phyloP scores from a whole-genome alignment of 176 grass and related monocot genomes.

The Ampelocalamus luodianensis region DNA sequence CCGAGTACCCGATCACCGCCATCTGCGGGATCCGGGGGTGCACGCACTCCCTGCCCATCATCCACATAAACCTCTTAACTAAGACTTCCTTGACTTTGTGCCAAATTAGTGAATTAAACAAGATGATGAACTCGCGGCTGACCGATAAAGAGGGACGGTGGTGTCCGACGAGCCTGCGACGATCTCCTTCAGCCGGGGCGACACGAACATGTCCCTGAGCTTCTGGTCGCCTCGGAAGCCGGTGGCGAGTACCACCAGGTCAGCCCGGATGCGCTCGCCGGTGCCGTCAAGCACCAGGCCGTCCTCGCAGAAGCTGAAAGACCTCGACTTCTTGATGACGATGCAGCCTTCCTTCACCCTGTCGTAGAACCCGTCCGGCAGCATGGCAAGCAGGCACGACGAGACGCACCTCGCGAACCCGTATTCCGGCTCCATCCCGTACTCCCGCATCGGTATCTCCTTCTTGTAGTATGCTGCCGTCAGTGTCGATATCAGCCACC shows the following conservation, averaged over 20 bases:
- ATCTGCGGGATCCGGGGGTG: slow-evolving; percentile 68
- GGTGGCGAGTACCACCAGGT: slow-evolving; percentile 70
- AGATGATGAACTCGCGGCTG: neutral
- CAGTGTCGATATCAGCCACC: slow-evolving; percentile 50
- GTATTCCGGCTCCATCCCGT: slow-evolving; percentile 56
- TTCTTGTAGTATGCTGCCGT: slow-evolving; percentile 50
- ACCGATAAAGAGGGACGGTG: slow-evolving; percentile 56
- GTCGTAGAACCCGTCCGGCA: slow-evolving; percentile 65
- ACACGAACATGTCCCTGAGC: slow-evolving; percentile 58
- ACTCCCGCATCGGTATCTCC: slow-evolving; percentile 49
- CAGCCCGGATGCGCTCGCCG: slow-evolving; percentile 20
- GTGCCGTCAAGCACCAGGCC: slow-evolving; percentile 49
- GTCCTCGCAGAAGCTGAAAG: slow-evolving; percentile 49
- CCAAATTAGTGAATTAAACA: no score
- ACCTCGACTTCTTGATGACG: slow-evolving; percentile 17
- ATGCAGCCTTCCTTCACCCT: slow-evolving; percentile 59
- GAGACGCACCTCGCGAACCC: slow-evolving; percentile 42
- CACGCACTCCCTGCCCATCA: slow-evolving; percentile 61
- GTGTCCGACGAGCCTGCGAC: slow-evolving; percentile 47
- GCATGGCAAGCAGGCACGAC: slow-evolving; percentile 43
- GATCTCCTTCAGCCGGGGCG: slow-evolving; percentile 45
- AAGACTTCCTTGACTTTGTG: no score
- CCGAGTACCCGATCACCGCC: slow-evolving; percentile 60
- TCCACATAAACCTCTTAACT: neutral
- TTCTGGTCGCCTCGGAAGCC: slow-evolving; percentile 73